Conservation (phyloP, 2,329 filamentous ascomycete genomes). For the Penicillium vulpinum region DNA sequence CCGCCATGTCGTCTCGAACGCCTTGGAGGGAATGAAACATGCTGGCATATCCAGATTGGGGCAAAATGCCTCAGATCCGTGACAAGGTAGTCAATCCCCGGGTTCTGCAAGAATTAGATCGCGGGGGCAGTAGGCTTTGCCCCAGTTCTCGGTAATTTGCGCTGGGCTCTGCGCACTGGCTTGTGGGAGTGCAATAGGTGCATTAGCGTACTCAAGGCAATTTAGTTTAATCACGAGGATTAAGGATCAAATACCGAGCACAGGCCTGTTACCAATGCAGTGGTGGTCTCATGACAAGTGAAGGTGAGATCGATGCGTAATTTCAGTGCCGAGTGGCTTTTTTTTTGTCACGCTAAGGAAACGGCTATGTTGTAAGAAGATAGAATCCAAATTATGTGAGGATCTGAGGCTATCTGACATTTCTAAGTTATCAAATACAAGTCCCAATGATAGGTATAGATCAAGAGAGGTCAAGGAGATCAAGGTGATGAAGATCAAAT, state of each 20-base stretch:
- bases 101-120: neutral
- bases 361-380: neutral
- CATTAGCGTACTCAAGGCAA: constrained; percentile 1
- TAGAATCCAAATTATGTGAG: neutral
- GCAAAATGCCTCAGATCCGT: neutral
- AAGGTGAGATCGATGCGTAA: neutral
- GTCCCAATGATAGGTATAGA: neutral
- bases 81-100: constrained; percentile 1
- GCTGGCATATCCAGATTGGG: neutral
- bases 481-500: neutral
- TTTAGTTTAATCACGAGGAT: neutral
- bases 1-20: neutral
- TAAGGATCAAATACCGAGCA: neutral
- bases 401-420: neutral
- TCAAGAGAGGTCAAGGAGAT: neutral
- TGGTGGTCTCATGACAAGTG: neutral
- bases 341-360: neutral
- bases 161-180: neutral
- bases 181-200: neutral
- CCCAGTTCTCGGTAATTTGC: neutral
- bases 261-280: neutral
- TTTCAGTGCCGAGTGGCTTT: neutral
- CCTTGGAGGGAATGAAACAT: neutral
- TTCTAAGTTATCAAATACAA: too few relatives aligned
- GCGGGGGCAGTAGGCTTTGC: neutral